A percentile compares a stretch with the other conserved stretches of the same genome.
Evolutionary conservation across 2,329 filamentous ascomycete genomes (phyloP).

Genomic region (Fonsecaea pedrosoi): DNA sequence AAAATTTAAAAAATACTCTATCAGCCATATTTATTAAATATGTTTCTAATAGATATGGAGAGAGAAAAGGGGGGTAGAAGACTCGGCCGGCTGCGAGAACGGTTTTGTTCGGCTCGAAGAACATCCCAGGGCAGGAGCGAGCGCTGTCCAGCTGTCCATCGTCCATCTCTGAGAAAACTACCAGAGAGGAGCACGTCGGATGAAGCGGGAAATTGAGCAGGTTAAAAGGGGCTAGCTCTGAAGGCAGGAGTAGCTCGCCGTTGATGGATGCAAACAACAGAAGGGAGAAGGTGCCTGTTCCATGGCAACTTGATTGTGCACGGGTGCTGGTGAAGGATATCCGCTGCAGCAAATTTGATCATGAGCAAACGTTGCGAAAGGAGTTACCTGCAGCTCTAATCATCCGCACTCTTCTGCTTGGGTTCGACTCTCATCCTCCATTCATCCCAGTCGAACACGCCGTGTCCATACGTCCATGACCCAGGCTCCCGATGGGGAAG

Average conservation of each 20-base stretch:
- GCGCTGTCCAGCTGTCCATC: not conserved
- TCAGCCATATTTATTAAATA: no score
- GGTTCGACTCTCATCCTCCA: constrained; percentile 20
- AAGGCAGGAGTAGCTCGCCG: not conserved
- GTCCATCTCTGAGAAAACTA: not conserved
- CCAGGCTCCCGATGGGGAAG: constrained; percentile 24
- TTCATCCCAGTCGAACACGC: constrained; percentile 34
- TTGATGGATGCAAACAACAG: not conserved
- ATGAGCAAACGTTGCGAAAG: not conserved
- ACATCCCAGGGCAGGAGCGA: not conserved
- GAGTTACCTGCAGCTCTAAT: not conserved
- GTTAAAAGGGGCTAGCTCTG: not conserved
- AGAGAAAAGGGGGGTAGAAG: not conserved
- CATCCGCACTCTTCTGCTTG: not conserved
- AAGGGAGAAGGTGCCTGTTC: not conserved
- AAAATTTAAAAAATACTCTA: no score
- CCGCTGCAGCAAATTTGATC: no score
- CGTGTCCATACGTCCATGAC: constrained; percentile 29
- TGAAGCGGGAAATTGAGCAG: not conserved
- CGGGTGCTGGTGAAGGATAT: no score
- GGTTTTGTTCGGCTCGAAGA: not conserved
- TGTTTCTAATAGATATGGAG: not conserved
- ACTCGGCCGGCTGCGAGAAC: not conserved
- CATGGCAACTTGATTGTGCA: not conserved
- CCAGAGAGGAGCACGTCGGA: not conserved